Conservation (phyloP, 2,329 filamentous ascomycete genomes). For the Pseudomassariella vexata region DNA sequence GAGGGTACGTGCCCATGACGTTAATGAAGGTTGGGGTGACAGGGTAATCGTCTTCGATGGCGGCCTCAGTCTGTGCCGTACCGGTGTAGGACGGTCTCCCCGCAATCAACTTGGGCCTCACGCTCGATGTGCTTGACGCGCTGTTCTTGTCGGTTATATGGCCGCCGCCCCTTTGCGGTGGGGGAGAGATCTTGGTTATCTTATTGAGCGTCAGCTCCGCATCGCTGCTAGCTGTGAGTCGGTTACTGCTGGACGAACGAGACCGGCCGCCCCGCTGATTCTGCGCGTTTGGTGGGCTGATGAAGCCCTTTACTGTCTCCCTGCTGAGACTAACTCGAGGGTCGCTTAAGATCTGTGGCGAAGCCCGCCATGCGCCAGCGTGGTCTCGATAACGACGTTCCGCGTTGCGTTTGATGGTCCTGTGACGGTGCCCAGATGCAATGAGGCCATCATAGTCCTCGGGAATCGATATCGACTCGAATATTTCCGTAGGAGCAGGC, state of each 20-base stretch:
- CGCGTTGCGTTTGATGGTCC: constrained; percentile 33
- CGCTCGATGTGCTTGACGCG: constrained; percentile 11
- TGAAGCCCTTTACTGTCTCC: constrained; percentile 30
- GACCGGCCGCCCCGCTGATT: constrained; percentile 10
- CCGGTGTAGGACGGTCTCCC: constrained; percentile 28
- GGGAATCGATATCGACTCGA: constrained; percentile 24
- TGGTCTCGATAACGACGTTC: constrained; percentile 35
- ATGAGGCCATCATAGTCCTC: constrained; percentile 21
- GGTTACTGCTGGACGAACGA: constrained; percentile 20
- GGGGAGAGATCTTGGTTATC: constrained; percentile 32
- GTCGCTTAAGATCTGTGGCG: constrained; percentile 28
- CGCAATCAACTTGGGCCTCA: constrained; percentile 22
- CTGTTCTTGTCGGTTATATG: constrained; percentile 18
- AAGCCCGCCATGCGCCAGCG: constrained; percentile 38
- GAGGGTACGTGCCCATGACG: constrained; percentile 16
- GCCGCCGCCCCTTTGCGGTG: constrained; percentile 20
- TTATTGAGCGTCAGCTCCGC: constrained; percentile 37
- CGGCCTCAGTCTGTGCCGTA: constrained; percentile 19
- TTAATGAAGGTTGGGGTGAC: constrained; percentile 24
- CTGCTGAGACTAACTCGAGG: constrained; percentile 35
- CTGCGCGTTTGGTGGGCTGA: constrained; percentile 16
- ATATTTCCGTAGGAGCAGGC: constrained; percentile 18
- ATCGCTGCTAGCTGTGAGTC: constrained; percentile 27
- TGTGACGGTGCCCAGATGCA: constrained; percentile 27
- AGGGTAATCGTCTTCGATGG: constrained; percentile 17